Evolutionary conservation across 202 grass and related monocot species (phyloP).

Genomic region (Brachypodium distachyon): DNA sequence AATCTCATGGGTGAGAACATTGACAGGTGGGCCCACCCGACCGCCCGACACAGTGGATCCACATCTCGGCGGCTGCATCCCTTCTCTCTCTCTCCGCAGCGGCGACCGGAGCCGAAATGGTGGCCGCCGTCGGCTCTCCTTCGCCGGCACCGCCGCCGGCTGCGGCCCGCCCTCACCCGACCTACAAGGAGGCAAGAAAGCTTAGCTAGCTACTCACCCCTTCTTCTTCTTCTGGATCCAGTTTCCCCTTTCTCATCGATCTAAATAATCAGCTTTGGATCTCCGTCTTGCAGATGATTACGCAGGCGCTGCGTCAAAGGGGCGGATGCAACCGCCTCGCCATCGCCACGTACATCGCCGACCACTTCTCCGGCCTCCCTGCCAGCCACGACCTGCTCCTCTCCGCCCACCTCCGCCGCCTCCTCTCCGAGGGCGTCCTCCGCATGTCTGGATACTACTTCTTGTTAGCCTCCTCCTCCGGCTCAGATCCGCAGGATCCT

Average conservation of each 20-base stretch:
- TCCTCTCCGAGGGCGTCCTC: slow-evolving; percentile 24
- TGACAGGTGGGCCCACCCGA: no score
- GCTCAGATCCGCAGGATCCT: background rate
- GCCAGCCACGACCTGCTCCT: slow-evolving; percentile 24
- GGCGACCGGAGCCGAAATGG: no score
- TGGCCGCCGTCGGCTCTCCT: slow-evolving; percentile 26
- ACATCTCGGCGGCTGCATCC: no score
- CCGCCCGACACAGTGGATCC: no score
- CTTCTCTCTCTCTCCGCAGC: no score
- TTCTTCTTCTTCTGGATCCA: no score
- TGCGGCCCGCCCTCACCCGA: slow-evolving; percentile 18
- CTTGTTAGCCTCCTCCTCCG: slow-evolving; percentile 14
- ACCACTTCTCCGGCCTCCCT: slow-evolving; percentile 33
- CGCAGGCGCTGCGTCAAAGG: slow-evolving; percentile 28
- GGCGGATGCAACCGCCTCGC: background rate
- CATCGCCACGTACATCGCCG: slow-evolving; percentile 34
- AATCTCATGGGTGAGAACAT: no score
- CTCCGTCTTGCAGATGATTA: slow-evolving; percentile 48
- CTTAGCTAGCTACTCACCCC: background rate
- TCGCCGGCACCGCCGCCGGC: background rate
- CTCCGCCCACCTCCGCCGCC: slow-evolving; percentile 35
- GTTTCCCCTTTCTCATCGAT: no score
- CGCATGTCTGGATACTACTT: slow-evolving; percentile 17
- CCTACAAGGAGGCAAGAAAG: slow-evolving; percentile 45
- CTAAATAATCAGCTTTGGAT: background rate